phyloP scores from a whole-genome alignment of 441 rosid genomes.

The Croton laevigatus region DNA sequence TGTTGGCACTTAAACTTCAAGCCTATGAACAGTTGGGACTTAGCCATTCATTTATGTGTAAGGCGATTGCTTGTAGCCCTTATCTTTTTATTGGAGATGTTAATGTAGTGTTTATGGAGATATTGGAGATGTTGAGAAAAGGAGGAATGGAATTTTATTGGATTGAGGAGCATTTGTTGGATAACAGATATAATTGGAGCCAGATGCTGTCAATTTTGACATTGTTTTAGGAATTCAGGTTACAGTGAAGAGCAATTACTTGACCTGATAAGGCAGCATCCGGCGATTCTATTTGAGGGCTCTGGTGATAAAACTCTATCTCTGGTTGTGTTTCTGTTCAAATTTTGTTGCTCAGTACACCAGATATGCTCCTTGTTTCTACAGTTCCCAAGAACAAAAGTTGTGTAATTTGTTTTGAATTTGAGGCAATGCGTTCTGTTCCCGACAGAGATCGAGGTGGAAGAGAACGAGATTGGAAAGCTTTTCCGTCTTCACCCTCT shows the following conservation, averaged over 20 bases:
- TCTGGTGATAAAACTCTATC: conserved; percentile 49
- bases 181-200: conserved; percentile 48
- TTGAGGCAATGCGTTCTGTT: conserved; percentile 51
- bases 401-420: conserved; percentile 48
- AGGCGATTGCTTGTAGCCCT: conserved; percentile 54
- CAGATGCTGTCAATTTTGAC: conserved; percentile 44
- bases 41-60: conserved; percentile 38
- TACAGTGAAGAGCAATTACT: conserved; percentile 33
- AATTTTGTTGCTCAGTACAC: conserved; percentile 48
- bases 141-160: conserved; percentile 43
- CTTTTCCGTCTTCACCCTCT: conserved; percentile 39
- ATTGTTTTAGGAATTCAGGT: conserved; percentile 37
- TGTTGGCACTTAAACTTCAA: conserved; percentile 53
- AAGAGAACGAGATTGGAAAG: conserved; percentile 42
- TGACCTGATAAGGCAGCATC: conserved; percentile 42
- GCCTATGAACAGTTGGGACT: conserved; percentile 60
- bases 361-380: conserved; percentile 45
- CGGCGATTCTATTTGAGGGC: conserved; percentile 52
- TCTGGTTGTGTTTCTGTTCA: conserved; percentile 47
- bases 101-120: conserved; percentile 41
- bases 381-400: conserved; percentile 37
- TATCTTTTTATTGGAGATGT: conserved; percentile 46
- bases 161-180: conserved; percentile 47
- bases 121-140: conserved; percentile 42
- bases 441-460: conserved; percentile 63